Evolutionary conservation across 2,329 filamentous ascomycete species (phyloP).

Genomic region (Fusarium brevicatenulatum): DNA sequence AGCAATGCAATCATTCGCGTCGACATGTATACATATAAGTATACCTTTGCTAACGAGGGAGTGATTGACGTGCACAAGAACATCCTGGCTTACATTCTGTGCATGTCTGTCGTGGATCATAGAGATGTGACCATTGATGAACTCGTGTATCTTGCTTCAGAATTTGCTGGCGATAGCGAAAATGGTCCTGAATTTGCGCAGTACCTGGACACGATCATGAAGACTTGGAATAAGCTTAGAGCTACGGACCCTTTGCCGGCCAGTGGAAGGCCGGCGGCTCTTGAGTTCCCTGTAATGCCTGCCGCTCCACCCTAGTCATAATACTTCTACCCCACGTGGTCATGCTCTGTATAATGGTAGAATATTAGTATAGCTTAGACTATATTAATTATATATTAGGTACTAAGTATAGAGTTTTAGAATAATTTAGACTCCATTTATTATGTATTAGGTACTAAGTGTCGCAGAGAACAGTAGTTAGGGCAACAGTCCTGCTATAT

Average conservation of each 20-base stretch:
- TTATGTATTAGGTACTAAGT: no score
- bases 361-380: no score
- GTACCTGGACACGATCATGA: neutral
- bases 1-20: neutral
- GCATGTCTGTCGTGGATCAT: neutral
- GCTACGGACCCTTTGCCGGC: neutral
- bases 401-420: no score
- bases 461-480: rapidly evolving
- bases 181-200: neutral
- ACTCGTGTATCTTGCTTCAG: neutral
- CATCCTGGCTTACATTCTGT: neutral
- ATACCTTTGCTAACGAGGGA: neutral
- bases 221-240: neutral
- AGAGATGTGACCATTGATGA: neutral
- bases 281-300: neutral
- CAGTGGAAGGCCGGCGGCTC: neutral
- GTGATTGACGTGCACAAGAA: neutral
- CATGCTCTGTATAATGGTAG: no score
- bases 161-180: neutral
- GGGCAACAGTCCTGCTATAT: no score
- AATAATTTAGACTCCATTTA: no score
- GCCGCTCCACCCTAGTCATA: no score
- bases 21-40: neutral
- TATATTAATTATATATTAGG: no score
- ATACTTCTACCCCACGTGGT: no score